Percentiles rank a stretch among this genome's conserved stretches.
Evolutionary conservation across 2,329 filamentous ascomycete genomes (phyloP).

Genomic region (Parastagonospora nodorum): DNA sequence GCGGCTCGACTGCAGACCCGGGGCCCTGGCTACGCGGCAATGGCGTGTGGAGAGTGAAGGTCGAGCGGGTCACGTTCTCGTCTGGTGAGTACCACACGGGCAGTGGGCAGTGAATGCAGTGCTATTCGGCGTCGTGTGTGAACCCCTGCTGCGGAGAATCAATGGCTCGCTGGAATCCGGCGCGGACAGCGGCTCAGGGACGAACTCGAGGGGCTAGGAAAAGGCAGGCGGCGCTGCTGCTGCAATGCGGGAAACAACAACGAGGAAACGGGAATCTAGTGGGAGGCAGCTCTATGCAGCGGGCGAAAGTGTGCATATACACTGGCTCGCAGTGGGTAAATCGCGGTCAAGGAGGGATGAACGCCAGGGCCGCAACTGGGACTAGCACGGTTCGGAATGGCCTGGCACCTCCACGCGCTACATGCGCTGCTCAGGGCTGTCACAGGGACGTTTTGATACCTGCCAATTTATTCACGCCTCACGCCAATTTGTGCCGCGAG

Average conservation of each 20-base stretch:
- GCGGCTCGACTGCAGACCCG: background rate
- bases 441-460: conserved; percentile 14
- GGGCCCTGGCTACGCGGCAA: background rate
- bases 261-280: background rate
- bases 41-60: background rate
- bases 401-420: conserved; percentile 8
- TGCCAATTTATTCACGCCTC: conserved; percentile 8
- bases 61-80: background rate
- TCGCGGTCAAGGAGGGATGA: conserved; percentile 19
- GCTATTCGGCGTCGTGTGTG: conserved; percentile 17
- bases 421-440: background rate
- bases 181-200: conserved; percentile 1
- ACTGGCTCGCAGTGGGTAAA: conserved; percentile 7
- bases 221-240: background rate
- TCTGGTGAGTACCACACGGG: background rate
- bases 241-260: background rate
- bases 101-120: background rate
- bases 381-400: conserved; percentile 17
- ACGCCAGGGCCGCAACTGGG: conserved; percentile 10
- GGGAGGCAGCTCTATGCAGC: background rate
- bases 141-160: conserved; percentile 28
- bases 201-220: background rate
- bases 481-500: conserved; percentile 2
- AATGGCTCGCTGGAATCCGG: conserved; percentile 24
- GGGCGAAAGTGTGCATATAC: conserved; percentile 8